Evolutionary conservation across 2,329 filamentous ascomycete genomes (phyloP).

Genomic region (Trematosphaeria pertusa): DNA sequence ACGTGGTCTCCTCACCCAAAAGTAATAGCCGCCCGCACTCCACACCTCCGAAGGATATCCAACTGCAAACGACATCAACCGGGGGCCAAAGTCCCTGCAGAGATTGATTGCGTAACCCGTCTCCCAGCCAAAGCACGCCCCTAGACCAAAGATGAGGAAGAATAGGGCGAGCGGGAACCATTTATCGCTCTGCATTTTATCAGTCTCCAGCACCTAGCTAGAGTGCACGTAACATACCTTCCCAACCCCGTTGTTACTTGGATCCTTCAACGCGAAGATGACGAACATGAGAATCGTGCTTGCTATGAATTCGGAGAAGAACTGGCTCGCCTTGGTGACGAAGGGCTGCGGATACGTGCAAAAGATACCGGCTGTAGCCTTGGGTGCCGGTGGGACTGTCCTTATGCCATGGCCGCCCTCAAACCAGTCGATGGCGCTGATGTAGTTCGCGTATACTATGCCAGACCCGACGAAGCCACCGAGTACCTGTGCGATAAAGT

Average conservation of each 20-base stretch:
- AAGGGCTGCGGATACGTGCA: constrained; percentile 74
- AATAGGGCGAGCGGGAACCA: constrained; percentile 66
- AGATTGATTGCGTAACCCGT: constrained; percentile 79
- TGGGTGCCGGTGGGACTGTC: constrained; percentile 64
- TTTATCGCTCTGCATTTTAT: constrained; percentile 33
- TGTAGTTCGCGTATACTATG: constrained; percentile 54
- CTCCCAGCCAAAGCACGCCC: constrained; percentile 77
- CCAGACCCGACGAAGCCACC: constrained; percentile 68
- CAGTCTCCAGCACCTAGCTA: constrained; percentile 8
- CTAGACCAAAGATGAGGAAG: constrained; percentile 77
- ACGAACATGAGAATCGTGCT: constrained; percentile 73
- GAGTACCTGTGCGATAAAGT: constrained; percentile 69
- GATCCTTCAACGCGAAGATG: constrained; percentile 73
- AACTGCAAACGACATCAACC: constrained; percentile 70
- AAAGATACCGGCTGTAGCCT: constrained; percentile 73
- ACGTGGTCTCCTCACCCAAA: constrained; percentile 63
- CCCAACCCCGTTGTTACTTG: constrained; percentile 48
- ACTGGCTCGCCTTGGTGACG: constrained; percentile 70
- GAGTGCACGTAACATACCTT: constrained; percentile 24
- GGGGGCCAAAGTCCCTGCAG: constrained; percentile 74
- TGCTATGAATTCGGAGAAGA: constrained; percentile 76
- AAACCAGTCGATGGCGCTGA: constrained; percentile 67
- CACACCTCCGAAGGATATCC: constrained; percentile 74
- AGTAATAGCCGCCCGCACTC: constrained; percentile 72
- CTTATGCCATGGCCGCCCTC: constrained; percentile 67